A percentile compares a stretch with the other conserved stretches of the same genome.
phyloP scores from a whole-genome alignment of 306 rosid genomes.

The Senna tora region DNA sequence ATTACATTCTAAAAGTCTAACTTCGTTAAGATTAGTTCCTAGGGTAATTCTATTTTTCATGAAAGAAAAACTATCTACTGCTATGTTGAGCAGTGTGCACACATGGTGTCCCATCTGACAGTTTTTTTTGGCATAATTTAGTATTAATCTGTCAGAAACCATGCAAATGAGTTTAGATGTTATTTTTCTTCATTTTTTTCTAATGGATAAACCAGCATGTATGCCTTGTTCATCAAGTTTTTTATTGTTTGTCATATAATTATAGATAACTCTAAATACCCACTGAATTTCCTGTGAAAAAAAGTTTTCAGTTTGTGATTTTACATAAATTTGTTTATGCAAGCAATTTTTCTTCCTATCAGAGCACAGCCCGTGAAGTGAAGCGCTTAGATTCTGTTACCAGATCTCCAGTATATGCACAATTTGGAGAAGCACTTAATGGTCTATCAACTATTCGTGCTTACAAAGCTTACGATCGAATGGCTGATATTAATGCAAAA shows the following conservation, averaged over 20 bases:
- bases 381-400: conserved; percentile 91
- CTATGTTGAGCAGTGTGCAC: neutral
- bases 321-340: conserved; percentile 4
- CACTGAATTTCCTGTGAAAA: neutral
- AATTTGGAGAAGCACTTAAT: conserved; percentile 93
- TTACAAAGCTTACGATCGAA: conserved; percentile 88
- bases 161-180: neutral
- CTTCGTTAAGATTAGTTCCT: neutral
- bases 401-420: conserved; percentile 97
- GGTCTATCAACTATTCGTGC: conserved; percentile 89
- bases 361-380: conserved; percentile 95
- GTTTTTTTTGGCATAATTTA: neutral
- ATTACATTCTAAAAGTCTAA: neutral
- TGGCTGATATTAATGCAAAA: conserved; percentile 87
- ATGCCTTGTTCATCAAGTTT: neutral
- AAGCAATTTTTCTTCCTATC: conserved; percentile 25
- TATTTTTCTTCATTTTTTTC: neutral
- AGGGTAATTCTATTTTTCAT: neutral
- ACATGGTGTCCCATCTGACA: neutral
- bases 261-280: neutral
- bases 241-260: neutral
- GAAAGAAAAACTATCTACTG: conserved; percentile 12
- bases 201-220: neutral
- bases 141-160: neutral
- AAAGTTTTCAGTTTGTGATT: neutral